These are phyloP conservation scores for Didymella sp. DNA, from an alignment of 2,329 filamentous ascomycete species.

Conservation along the genomic window DNA sequence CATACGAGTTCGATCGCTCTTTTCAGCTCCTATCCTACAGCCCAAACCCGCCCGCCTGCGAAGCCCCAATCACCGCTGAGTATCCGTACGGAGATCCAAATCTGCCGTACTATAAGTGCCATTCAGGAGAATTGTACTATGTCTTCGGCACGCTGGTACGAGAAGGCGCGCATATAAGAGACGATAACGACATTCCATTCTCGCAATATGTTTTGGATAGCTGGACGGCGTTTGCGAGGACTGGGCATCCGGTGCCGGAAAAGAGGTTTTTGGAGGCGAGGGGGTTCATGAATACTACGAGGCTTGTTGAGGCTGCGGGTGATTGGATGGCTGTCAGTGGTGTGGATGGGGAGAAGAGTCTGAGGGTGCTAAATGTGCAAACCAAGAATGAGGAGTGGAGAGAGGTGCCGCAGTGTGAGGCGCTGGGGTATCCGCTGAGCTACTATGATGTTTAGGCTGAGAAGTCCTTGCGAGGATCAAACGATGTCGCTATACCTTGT, in stretches of 20 bases:
- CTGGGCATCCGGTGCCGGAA: constrained; percentile 35
- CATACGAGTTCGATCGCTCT: constrained; percentile 45
- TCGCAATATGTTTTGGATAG: constrained; percentile 42
- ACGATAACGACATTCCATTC: constrained; percentile 43
- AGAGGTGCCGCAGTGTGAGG: constrained; percentile 37
- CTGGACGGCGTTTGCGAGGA: constrained; percentile 45
- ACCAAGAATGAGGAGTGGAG: constrained; percentile 28
- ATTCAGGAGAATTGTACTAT: constrained; percentile 43
- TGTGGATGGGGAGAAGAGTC: background rate
- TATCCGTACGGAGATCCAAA: constrained; percentile 38
- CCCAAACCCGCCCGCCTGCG: constrained; percentile 47
- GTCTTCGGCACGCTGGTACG: constrained; percentile 46
- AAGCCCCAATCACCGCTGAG: constrained; percentile 31
- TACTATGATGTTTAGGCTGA: constrained; percentile 28
- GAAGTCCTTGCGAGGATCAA: background rate
- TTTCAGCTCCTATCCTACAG: constrained; percentile 38
- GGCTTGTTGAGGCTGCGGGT: background rate
- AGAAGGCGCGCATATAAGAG: constrained; percentile 41
- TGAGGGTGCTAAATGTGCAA: constrained; percentile 39
- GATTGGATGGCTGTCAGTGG: constrained; percentile 3
- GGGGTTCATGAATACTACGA: constrained; percentile 21
- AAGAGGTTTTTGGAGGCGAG: constrained; percentile 31
- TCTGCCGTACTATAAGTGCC: constrained; percentile 34
- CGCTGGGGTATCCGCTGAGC: constrained; percentile 31
- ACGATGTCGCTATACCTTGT: background rate